Evolutionary conservation across 1,139 yeast species (phyloP), one percentile per base, ranked within the genome.

Genomic region (Sugiyamaella novakii): DNA sequence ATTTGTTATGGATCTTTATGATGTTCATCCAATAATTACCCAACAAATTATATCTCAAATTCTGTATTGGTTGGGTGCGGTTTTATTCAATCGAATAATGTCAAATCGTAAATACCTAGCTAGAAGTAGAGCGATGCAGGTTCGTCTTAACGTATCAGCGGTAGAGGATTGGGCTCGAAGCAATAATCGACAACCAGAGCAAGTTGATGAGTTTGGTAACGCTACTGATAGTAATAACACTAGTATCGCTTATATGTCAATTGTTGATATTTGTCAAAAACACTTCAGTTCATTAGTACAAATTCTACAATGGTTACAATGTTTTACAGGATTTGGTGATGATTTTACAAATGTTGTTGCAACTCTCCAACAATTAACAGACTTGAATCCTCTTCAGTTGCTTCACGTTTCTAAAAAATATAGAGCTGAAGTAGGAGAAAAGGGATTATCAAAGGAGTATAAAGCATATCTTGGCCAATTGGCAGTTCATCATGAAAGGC

Each of bases 111-210:
- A 76, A 55, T 84, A 85, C 57, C 76, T 87, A 47, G 80, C 96
- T 0, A 76, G 99, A 51, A 76, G 88, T 1, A 81, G 85, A 57
- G 98, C 98, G 0, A 80, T 92, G 67, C 98, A 92, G 65, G 83
- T 92, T 42, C 75, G 98, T 47, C 76, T 92, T 53, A 92, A 92
- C 60, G 66, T 92, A 7, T 88, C 96, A 0, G 79, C 87, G 2
- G 71, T 92, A 43, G 97, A 92, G 66, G 97, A 92, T 62, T 92
- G 98, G 98, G 77, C 92, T 29, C 77, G 95, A 53, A 76, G 85
- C 3, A 92, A 87, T 62, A 85, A 87, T 66, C 76, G 75, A 62
- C 74, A 75, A 55, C 84, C 80, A 14, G 72, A 68, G 15, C 62
- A 64, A 25, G 58, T 54, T 8, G 66, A 66, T 49, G 63, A 76